Evolutionary conservation across 192 early-diverging fungal genomes (phyloP).

Genomic region (Backusella parvicylindrica): DNA sequence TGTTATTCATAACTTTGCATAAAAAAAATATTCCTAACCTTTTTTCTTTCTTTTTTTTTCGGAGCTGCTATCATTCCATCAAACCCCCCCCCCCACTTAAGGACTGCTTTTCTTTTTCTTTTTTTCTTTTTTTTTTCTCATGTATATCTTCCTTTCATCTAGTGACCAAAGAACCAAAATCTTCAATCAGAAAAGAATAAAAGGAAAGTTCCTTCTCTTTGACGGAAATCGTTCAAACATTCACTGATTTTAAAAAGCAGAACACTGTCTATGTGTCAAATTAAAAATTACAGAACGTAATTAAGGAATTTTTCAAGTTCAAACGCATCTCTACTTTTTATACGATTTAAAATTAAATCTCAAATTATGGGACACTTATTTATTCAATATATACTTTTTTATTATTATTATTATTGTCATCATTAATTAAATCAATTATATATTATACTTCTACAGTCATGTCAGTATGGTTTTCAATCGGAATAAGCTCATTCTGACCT

Average conservation of each 20-base stretch:
- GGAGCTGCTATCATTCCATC: too few species aligned
- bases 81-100: too few species aligned
- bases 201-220: slow-evolving; percentile 19
- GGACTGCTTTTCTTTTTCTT: background rate
- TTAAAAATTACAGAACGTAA: slow-evolving; percentile 1
- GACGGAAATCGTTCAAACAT: slow-evolving; percentile 20
- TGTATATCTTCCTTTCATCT: background rate
- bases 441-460: slow-evolving; percentile 12
- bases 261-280: slow-evolving; percentile 31
- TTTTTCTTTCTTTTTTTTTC: too few species aligned
- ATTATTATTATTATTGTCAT: background rate
- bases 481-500: background rate
- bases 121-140: background rate
- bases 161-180: background rate
- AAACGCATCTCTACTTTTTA: background rate
- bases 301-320: background rate
- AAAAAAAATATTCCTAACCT: too few species aligned
- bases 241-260: background rate
- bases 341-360: background rate
- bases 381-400: background rate
- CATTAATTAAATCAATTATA: background rate
- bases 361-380: slow-evolving; percentile 10
- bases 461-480: background rate
- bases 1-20: too few species aligned
- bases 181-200: background rate